Conservation (phyloP, 2,329 filamentous ascomycete genomes). For the Arthrinium phaeospermum region DNA sequence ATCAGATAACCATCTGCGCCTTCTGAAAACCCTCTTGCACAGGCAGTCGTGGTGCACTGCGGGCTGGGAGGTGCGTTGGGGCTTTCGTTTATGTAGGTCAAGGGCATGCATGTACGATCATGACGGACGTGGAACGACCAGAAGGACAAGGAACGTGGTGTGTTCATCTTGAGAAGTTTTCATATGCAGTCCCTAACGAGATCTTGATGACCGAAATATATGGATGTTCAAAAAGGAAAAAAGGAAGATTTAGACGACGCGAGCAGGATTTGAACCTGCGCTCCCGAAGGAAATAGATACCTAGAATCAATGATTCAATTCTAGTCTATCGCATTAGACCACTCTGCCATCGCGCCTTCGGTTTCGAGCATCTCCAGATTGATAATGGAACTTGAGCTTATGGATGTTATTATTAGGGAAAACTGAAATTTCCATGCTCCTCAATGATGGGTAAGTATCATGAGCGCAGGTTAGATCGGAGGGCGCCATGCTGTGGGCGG, state of each 20-base stretch:
- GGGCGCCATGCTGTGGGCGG: not conserved
- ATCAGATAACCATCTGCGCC: no score
- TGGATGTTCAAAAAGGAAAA: not conserved
- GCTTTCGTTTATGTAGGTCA: no score
- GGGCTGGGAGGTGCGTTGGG: no score
- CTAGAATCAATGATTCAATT: not conserved
- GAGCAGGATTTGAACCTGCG: conserved; percentile 16
- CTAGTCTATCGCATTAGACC: conserved; percentile 12
- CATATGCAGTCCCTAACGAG: no score
- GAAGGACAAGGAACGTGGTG: no score
- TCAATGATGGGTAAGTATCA: not conserved
- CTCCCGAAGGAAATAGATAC: conserved; percentile 11
- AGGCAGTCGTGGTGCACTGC: no score
- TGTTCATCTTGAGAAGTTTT: no score
- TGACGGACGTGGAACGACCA: no score
- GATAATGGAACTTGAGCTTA: not conserved
- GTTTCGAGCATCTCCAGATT: no score
- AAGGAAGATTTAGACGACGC: not conserved
- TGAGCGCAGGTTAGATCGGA: not conserved
- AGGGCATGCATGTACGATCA: no score
- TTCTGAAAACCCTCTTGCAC: no score
- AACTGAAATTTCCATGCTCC: not conserved
- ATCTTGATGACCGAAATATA: no score
- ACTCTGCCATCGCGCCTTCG: not conserved
- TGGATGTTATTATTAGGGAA: not conserved